Evolutionary conservation across 495 filamentous ascomycete species (phyloP).

Genomic region (Schizothecium vesticola): DNA sequence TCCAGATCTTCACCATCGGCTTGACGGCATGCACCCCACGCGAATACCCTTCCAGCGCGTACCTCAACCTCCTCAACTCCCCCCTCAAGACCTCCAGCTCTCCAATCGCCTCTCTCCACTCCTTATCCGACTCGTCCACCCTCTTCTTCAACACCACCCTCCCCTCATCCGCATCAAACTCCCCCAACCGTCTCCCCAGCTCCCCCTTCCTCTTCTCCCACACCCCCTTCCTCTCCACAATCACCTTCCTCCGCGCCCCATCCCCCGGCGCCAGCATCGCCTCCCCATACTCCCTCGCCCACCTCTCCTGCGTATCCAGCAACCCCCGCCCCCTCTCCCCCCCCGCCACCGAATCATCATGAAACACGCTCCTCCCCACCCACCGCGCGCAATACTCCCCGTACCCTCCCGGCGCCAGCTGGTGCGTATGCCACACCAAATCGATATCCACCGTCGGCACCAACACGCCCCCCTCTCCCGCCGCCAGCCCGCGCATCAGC

Average conservation of each 20-base stretch:
- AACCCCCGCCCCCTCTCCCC: not conserved
- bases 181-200: not conserved
- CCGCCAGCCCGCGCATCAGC: slow-evolving; percentile 2
- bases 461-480: not conserved
- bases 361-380: slow-evolving; percentile 1
- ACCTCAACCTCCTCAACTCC: not conserved
- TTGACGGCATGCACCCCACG: not conserved
- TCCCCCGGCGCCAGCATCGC: not conserved
- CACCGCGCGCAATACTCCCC: slow-evolving; percentile 39
- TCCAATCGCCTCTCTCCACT: not conserved
- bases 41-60: not conserved
- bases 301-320: not conserved
- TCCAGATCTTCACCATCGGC: not conserved
- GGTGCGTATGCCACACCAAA: slow-evolving; percentile 58
- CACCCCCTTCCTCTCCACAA: not conserved
- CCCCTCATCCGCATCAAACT: not conserved
- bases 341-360: slow-evolving; percentile 5
- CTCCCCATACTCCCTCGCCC: not conserved
- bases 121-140: not conserved
- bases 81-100: not conserved
- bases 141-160: not conserved
- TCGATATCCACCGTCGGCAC: slow-evolving; percentile 73
- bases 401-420: slow-evolving; percentile 53
- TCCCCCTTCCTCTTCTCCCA: not conserved
- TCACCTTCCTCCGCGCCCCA: not conserved